Evolutionary conservation across 345 rosid genomes (phyloP).

Genomic region (Xanthoceras sorbifolium): DNA sequence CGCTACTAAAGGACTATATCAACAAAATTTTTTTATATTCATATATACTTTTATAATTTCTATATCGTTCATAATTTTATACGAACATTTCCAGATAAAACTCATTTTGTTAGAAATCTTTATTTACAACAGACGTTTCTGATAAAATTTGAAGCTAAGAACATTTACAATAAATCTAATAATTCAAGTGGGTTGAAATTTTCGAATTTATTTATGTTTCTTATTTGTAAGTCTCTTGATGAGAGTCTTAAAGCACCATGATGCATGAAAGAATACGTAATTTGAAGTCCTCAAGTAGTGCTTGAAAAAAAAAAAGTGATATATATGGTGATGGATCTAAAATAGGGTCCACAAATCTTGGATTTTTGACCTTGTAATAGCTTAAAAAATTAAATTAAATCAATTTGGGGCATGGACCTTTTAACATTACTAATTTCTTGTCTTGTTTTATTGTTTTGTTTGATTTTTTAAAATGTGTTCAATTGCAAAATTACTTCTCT

Average conservation of each 20-base stretch:
- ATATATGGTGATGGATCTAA: not conserved
- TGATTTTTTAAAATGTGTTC: not conserved
- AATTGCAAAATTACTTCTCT: not conserved
- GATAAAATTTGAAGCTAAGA: no score
- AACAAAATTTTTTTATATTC: not conserved
- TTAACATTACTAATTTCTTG: not conserved
- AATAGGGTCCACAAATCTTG: conserved; percentile 7
- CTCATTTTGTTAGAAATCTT: not conserved
- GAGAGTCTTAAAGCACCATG: not conserved
- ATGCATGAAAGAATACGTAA: not conserved
- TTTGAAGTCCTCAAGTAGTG: not conserved
- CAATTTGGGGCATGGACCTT: not conserved
- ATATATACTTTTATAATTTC: no score
- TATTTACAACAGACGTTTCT: no score
- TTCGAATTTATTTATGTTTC: not conserved
- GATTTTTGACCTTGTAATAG: conserved; percentile 8
- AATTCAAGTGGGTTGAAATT: no score
- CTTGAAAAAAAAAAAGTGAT: not conserved
- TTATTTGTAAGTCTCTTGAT: not conserved
- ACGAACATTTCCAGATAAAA: no score
- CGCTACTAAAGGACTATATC: not conserved
- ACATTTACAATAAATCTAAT: no score
- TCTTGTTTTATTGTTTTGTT: not conserved
- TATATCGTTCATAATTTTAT: not conserved
- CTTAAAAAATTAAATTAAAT: not conserved